Base-by-base conservation (phyloP, 257 asterid genomes). In the Nyctanthes arbortristis region DNA sequence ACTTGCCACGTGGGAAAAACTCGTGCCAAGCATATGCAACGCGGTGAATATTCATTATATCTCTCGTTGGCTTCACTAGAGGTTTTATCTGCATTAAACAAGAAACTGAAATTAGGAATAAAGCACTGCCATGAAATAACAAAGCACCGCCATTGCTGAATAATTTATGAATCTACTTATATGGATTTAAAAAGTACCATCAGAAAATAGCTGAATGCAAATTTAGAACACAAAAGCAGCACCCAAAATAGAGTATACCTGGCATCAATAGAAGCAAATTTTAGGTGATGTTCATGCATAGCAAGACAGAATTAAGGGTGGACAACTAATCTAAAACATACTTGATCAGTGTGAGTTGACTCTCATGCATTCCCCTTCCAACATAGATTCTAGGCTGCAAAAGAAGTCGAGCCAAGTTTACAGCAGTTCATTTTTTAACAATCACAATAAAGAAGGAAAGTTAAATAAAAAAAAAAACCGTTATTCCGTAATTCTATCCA, bases 281-380 rank as follows among this genome's bases (percentile, higher is more conserved):
- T 47, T 64, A 69, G 65, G 69, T 7, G 75, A 77, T 18, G 75
- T 72, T 63, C 58, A 58, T 31, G 79, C 40, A 56, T 18, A 69
- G 61, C 25, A 49, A 70, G 66, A 73, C 47, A 35, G 25, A 66
- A 36, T 63, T 18, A 49, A 58, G 20, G 71, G 31, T 9, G 67
- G 59, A 54, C 68, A 75, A 66, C 25, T 75, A 63, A 31, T 54
- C 67, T 34, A n/a, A 66, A 59, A 73, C 91, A 62, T 83, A 91
- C 99, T 84, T 94, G 82, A 94, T 82, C 36, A 94, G 97, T 49
- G 99, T 80, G 75, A 86, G 84, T 64, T 89, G 97, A 56, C 97
- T 94, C 77, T 94, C 99, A 20, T 94, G 99, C 99, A 94, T 94
- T 80, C 99, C 99, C 77, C 99, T 88, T 63, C 99, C 99, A 31